Percentiles rank a stretch among this genome's conserved stretches.
These are phyloP conservation scores for Boletellus deceptivus DNA, from an alignment of 1,284 basidiomycete species.

Conservation along the genomic window DNA sequence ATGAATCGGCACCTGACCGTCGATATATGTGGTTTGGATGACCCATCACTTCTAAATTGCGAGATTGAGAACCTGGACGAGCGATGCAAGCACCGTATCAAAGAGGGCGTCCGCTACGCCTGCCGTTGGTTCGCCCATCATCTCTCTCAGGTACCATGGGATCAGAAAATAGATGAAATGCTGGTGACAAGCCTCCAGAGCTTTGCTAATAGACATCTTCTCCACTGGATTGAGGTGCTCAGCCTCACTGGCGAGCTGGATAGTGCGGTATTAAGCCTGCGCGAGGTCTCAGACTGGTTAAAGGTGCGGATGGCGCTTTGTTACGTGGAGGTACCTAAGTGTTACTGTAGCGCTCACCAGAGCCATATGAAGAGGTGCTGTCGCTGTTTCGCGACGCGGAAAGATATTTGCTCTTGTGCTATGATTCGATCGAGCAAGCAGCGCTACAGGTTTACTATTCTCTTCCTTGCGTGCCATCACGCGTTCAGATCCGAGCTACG, in stretches of 20 bases:
- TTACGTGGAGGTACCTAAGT: background rate
- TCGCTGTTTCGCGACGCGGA: constrained; percentile 19
- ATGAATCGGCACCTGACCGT: constrained; percentile 16
- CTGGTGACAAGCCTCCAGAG: constrained; percentile 14
- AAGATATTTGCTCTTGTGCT: constrained; percentile 22
- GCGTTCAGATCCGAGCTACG: constrained; percentile 11
- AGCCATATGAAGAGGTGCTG: constrained; percentile 7
- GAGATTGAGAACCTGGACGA: constrained; percentile 16
- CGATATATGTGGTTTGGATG: constrained; percentile 18
- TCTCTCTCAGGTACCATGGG: constrained; percentile 10
- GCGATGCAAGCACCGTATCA: constrained; percentile 11
- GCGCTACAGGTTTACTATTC: constrained; percentile 24
- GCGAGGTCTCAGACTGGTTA: constrained; percentile 14
- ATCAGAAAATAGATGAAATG: constrained; percentile 1
- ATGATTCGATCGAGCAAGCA: constrained; percentile 18
- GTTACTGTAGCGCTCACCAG: constrained; percentile 4
- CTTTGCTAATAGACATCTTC: constrained; percentile 13
- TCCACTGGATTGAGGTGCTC: constrained; percentile 25
- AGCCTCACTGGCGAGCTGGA: constrained; percentile 20
- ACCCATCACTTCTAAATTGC: constrained; percentile 16
- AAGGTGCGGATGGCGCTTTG: constrained; percentile 9
- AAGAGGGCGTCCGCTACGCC: constrained; percentile 20
- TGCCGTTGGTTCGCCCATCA: constrained; percentile 25
- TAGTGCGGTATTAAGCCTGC: constrained; percentile 15
- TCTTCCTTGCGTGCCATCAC: constrained; percentile 15